Percentiles rank a stretch among this genome's conserved stretches.
phyloP scores from a whole-genome alignment of 73 alveolate genomes.

The Durusdinium trenchii region DNA sequence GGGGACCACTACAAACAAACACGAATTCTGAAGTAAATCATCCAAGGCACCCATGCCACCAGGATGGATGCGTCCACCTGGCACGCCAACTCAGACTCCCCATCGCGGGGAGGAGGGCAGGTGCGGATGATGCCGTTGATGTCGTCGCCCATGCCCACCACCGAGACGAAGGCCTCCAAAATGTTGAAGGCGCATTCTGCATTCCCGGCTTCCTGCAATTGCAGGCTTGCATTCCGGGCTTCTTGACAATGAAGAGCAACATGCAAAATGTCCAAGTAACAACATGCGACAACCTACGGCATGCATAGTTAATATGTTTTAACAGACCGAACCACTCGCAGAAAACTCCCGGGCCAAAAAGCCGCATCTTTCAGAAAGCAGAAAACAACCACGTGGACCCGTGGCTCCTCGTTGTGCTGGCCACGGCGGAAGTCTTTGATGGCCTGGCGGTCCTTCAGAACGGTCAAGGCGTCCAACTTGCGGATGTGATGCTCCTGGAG shows the following conservation, averaged over 20 bases:
- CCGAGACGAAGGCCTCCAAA: constrained; percentile 50
- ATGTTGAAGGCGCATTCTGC: constrained; percentile 30
- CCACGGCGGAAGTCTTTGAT: constrained; percentile 41
- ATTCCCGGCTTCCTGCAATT: neutral
- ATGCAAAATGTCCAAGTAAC: too few species aligned
- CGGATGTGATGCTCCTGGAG: constrained; percentile 17
- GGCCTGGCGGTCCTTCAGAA: neutral
- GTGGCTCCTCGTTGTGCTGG: too few species aligned
- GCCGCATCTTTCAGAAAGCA: too few species aligned
- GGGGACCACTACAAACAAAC: too few species aligned
- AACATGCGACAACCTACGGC: too few species aligned
- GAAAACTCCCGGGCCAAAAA: too few species aligned
- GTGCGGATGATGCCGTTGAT: constrained; percentile 44
- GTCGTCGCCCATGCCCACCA: constrained; percentile 68
- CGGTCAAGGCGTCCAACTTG: neutral
- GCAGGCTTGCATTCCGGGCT: too few species aligned
- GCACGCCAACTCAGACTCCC: constrained; percentile 42
- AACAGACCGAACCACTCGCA: too few species aligned
- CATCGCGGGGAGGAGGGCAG: constrained; percentile 57
- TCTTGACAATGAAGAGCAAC: too few species aligned
- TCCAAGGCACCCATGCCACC: constrained; percentile 39
- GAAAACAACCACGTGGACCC: too few species aligned
- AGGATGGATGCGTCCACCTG: constrained; percentile 7
- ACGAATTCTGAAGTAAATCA: too few species aligned
- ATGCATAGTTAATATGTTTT: too few species aligned